Evolutionary conservation across 371 early-diverging fungal genomes (phyloP), one percentile per base, ranked within the genome.

Genomic region (Haplosporangium sp.): DNA sequence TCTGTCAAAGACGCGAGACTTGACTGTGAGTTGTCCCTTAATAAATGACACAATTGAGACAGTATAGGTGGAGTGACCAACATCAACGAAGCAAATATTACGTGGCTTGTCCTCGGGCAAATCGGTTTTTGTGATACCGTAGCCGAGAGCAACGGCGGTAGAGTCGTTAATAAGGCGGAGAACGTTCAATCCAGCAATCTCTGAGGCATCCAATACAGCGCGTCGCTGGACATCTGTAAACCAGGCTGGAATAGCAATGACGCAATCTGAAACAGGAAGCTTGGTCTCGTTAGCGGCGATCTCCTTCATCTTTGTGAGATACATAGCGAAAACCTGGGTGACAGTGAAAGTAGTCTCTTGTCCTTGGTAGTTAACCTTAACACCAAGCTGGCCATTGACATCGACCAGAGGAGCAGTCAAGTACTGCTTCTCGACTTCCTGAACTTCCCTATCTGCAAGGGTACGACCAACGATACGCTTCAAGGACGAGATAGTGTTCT

Each of bases 401-500:
- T 94, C 94, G 71, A 88, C 89, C 59, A 98, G 83, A 70, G 94
- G 90, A 65, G 92, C 89, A 72, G 93, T 95, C 73, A 96, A 88
- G 83, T 89, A 94, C 73, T 87, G 87, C 79, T 90, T 88, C 91
- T 98, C 99, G 57, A 92, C 72, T 77, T 91, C 91, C 76, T 90
- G 90, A 71, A 98, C 87, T 72, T 98, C 98, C 63, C 92, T 91
- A 83, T 99, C 99, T 34, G 86, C 84, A 82, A 91, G 92, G 68
- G 95, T 94, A 71, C 98, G 93, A 57, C 99, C 99, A 62, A 95
- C 91, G 63, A 99, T 76, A 82, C 99, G 96, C 91, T 99, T 99
- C 83, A 98, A 86, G 57, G 94, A 92, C 67, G 89, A 89, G 69
- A 99, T 91, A 69, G 99, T 99, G 88, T 96, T 96, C 86, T 96